Evolutionary conservation across 108 stramenopile genomes (phyloP).

Genomic region (Licmophora abbreviata): DNA sequence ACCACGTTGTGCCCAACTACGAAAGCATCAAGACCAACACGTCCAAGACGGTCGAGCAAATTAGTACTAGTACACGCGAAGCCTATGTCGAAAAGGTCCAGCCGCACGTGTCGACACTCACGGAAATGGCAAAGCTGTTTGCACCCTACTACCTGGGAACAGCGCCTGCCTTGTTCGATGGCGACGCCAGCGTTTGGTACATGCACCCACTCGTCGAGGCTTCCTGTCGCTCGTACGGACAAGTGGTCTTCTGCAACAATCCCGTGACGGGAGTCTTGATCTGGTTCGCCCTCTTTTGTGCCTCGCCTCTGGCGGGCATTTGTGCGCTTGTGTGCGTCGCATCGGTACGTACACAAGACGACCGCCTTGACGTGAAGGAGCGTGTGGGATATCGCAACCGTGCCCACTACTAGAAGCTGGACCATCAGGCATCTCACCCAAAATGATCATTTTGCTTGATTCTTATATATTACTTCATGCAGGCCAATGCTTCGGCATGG

Average conservation of each 20-base stretch:
- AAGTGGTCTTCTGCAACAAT: slow-evolving; percentile 28
- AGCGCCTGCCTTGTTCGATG: slow-evolving; percentile 1
- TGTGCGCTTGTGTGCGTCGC: slow-evolving; percentile 11
- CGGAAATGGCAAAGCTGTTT: not conserved
- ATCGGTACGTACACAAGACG: not conserved
- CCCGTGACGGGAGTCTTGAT: slow-evolving; percentile 25
- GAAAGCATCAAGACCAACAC: too few species aligned
- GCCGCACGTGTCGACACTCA: not conserved
- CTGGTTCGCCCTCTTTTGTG: slow-evolving; percentile 14
- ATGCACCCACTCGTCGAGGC: slow-evolving; percentile 12
- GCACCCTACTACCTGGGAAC: slow-evolving; percentile 1
- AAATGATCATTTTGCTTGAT: too few species aligned
- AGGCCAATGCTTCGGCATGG: slow-evolving; percentile 7
- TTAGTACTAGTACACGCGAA: too few species aligned
- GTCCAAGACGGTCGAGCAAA: too few species aligned
- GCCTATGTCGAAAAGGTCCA: too few species aligned
- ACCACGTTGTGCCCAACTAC: too few species aligned
- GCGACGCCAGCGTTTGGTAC: not conserved
- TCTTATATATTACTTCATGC: not conserved
- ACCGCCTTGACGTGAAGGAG: too few species aligned
- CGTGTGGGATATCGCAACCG: too few species aligned
- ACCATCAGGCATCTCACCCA: too few species aligned
- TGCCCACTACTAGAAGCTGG: too few species aligned
- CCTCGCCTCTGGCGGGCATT: slow-evolving; percentile 8
- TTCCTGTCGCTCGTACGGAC: slow-evolving; percentile 14